Conservation (phyloP, 768 basidiomycete species). For the Pholiota molesta region DNA sequence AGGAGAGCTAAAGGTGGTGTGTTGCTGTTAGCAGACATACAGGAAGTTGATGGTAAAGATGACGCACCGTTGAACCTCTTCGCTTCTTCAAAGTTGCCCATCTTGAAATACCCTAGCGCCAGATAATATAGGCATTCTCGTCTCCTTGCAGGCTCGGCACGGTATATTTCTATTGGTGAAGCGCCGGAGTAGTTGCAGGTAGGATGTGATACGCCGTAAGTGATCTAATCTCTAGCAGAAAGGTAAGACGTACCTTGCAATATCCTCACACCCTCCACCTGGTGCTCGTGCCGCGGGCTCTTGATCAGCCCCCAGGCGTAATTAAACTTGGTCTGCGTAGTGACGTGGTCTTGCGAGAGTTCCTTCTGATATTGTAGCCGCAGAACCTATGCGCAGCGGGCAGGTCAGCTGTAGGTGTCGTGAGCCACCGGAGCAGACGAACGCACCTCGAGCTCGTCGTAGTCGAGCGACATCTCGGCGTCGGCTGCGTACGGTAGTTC, state of each 20-base stretch:
- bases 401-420: not conserved
- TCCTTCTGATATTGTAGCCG: constrained; percentile 90
- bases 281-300: constrained; percentile 80
- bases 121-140: constrained; percentile 97
- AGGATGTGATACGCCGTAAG: constrained; percentile 7
- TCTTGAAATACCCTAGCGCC: constrained; percentile 94
- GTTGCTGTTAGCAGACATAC: not conserved
- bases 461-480: constrained; percentile 85
- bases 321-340: constrained; percentile 96
- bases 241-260: constrained; percentile 70
- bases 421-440: not conserved
- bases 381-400: constrained; percentile 61
- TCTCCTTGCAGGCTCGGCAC: constrained; percentile 81
- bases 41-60: not conserved
- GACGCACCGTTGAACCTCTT: constrained; percentile 89
- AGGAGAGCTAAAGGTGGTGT: constrained; percentile 61
- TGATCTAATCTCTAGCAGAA: constrained; percentile 11
- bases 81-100: constrained; percentile 93
- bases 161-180: constrained; percentile 76
- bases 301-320: constrained; percentile 97
- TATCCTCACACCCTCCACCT: constrained; percentile 89
- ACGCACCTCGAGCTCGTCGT: constrained; percentile 86
- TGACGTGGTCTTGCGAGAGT: constrained; percentile 78
- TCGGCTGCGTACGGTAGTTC: constrained; percentile 97
- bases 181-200: not conserved